Evolutionary conservation across 176 grass and related monocot genomes (phyloP), one percentile per base, ranked within the genome.

Genomic region (Eremochloa ophiuroides): DNA sequence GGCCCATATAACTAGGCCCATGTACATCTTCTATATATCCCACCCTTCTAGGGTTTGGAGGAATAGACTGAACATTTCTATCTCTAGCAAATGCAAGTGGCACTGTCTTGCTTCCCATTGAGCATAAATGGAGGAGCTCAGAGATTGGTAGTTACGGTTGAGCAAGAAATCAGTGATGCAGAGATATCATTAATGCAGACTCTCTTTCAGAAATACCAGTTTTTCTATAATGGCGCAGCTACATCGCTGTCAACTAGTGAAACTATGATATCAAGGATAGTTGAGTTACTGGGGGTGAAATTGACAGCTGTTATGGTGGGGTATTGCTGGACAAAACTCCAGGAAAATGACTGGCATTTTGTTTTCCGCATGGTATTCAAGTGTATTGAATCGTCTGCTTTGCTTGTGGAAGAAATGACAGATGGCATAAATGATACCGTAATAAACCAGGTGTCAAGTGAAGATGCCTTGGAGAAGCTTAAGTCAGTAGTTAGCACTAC

Each of bases 101-200:
- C 82, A 20, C 79, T 97, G 47, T 97, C 94, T 91, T 94, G 94
- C 87, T 97, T 88, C 42, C 92, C 89, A 0, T 68, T 97, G 62
- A 92, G 73, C 10, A n/a, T n/a, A n/a, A n/a, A n/a, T n/a, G n/a
- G n/a, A n/a, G n/a, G n/a, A n/a, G n/a, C n/a, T n/a, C n/a, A 50
- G 44, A 97, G 84, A 76, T 86, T 83, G 17, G 73, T 81, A 81
- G 83, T 94, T 84, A 62, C 74, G 29, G 80, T 85, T 72, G 84
- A 78, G 40, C 77, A 87, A 65, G 83, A 82, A 64, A 84, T 94
- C 76, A 88, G 77, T 5, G 62, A 84, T 69, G 69, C 66, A 48
- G 94, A 97, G 69, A 76, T 64, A 80, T 88, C 85, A 40, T 86
- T 92, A 79, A 41, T 97, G 64, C 68, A 87, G 65, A 88, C 62